Evolutionary conservation across 2,329 filamentous ascomycete species (phyloP).

Genomic region (Aureobasidium sp.): DNA sequence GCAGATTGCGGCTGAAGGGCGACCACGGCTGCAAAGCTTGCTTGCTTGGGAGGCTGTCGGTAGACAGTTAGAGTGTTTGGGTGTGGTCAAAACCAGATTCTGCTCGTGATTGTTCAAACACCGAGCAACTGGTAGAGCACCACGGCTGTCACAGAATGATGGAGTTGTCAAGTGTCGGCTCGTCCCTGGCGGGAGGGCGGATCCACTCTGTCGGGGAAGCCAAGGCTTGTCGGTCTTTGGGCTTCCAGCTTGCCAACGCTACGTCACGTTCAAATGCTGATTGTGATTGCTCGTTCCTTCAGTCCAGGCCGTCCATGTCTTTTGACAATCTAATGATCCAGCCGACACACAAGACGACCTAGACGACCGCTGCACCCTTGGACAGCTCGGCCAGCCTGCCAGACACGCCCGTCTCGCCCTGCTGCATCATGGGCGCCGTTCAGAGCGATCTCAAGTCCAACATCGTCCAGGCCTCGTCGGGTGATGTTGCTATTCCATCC

Average conservation of each 20-base stretch:
- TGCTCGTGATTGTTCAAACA: not conserved
- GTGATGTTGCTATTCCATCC: conserved; percentile 14
- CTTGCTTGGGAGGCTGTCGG: not conserved
- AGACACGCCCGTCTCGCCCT: not conserved
- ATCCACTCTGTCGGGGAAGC: not conserved
- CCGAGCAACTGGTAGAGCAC: not conserved
- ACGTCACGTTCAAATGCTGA: not conserved
- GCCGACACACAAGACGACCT: not conserved
- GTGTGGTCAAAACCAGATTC: not conserved
- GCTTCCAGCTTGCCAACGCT: not conserved
- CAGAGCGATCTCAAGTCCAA: conserved; percentile 19
- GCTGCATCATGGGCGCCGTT: conserved; percentile 17
- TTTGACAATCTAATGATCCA: not conserved
- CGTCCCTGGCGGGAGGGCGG: not conserved
- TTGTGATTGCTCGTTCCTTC: not conserved
- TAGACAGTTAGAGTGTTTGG: not conserved
- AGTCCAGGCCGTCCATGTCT: not conserved
- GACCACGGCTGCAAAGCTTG: not conserved
- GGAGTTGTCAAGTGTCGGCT: not conserved
- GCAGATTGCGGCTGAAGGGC: not conserved
- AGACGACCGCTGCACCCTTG: not conserved
- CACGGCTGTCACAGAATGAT: not conserved
- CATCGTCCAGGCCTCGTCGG: conserved; percentile 18
- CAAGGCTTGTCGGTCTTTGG: not conserved
- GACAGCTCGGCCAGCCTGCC: not conserved